Conservation (phyloP, 768 basidiomycete species). For the Hericium erinaceus region DNA sequence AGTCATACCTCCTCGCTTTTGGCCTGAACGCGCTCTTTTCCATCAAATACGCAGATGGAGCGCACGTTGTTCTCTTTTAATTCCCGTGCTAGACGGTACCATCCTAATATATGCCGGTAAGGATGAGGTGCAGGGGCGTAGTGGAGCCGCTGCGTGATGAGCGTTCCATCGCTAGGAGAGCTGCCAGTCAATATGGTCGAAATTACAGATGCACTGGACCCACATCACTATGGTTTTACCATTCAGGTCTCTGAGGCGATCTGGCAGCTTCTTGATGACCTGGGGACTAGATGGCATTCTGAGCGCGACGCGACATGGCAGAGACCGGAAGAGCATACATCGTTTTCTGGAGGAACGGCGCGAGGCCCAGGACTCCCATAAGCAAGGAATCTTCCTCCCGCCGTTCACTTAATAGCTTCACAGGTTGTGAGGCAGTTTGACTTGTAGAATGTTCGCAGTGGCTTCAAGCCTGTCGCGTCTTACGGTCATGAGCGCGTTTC, state of each 20-base stretch:
- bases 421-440: background rate
- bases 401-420: background rate
- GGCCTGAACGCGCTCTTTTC: conserved; percentile 52
- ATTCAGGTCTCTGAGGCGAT: conserved; percentile 47
- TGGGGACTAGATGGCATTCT: conserved; percentile 39
- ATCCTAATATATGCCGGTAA: conserved; percentile 66
- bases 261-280: conserved; percentile 52
- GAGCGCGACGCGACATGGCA: background rate
- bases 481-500: background rate
- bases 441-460: background rate
- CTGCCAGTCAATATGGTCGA: background rate
- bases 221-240: conserved; percentile 75
- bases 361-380: conserved; percentile 69
- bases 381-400: background rate
- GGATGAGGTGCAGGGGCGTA: conserved; percentile 57
- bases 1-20: conserved; percentile 60
- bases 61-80: conserved; percentile 45
- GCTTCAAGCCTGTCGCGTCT: too few species aligned
- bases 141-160: conserved; percentile 76
- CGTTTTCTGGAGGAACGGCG: conserved; percentile 59
- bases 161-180: conserved; percentile 64
- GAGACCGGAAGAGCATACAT: conserved; percentile 32
- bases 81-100: conserved; percentile 64
- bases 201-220: conserved; percentile 12
- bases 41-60: conserved; percentile 76